phyloP scores from a whole-genome alignment of 2,329 filamentous ascomycete genomes.

The Orbilia quercus region DNA sequence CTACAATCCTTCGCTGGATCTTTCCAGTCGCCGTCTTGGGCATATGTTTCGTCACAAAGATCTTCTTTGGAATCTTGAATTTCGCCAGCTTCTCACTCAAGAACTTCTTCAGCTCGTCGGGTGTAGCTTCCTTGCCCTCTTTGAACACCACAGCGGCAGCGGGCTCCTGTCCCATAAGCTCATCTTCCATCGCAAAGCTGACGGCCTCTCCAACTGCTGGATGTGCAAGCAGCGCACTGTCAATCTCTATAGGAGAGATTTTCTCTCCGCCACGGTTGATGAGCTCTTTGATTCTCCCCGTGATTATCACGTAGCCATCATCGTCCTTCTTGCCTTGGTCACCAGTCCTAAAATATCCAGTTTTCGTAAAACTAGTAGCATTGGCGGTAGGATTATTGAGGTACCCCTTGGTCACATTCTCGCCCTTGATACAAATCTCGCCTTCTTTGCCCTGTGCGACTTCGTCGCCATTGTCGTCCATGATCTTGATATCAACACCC shows the following conservation, averaged over 20 bases:
- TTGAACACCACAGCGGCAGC: constrained; percentile 81
- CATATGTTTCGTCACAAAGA: constrained; percentile 85
- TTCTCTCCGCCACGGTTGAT: constrained; percentile 93
- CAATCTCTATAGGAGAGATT: constrained; percentile 86
- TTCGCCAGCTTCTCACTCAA: constrained; percentile 77
- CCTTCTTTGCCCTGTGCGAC: constrained; percentile 76
- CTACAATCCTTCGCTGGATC: constrained; percentile 86
- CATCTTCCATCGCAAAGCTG: constrained; percentile 83
- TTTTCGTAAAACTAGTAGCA: constrained; percentile 75
- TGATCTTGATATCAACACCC: constrained; percentile 82
- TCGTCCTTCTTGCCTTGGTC: constrained; percentile 84
- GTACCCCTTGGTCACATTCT: constrained; percentile 86
- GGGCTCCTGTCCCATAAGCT: constrained; percentile 84
- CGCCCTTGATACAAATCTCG: constrained; percentile 83
- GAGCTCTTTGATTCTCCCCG: constrained; percentile 90
- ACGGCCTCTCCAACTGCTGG: constrained; percentile 80
- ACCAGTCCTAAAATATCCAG: constrained; percentile 87
- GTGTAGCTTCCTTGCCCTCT: constrained; percentile 69
- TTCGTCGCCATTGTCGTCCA: constrained; percentile 74
- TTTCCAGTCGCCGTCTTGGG: constrained; percentile 94
- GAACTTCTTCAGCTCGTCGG: constrained; percentile 75
- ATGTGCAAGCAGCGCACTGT: constrained; percentile 82
- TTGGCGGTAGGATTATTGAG: constrained; percentile 85
- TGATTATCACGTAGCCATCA: constrained; percentile 86
- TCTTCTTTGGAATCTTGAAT: constrained; percentile 87